These are phyloP conservation scores for Boletus mariae DNA, from an alignment of 1,284 basidiomycete genomes.

Conservation along the genomic window DNA sequence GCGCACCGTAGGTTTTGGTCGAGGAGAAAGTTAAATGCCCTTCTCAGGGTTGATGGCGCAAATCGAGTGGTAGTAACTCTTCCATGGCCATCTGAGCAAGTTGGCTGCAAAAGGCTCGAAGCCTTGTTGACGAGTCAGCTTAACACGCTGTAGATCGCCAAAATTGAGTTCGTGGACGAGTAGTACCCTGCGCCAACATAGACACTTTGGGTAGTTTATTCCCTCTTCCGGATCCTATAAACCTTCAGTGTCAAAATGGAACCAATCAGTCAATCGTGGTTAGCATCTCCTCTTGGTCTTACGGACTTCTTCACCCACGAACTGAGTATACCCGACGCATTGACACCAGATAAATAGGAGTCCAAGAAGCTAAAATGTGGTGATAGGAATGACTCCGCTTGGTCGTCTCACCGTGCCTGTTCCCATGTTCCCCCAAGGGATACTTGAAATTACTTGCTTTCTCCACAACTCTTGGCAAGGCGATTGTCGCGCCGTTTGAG, in stretches of 20 bases:
- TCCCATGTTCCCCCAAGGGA: conserved; percentile 21
- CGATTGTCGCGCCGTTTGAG: conserved; percentile 25
- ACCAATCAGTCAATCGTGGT: background rate
- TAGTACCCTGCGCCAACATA: too few relatives aligned
- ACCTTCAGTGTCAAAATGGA: background rate
- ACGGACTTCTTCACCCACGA: background rate
- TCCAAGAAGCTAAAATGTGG: background rate
- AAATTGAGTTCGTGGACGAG: too few relatives aligned
- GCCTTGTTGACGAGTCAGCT: too few relatives aligned
- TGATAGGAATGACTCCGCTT: background rate
- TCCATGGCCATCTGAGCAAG: too few relatives aligned
- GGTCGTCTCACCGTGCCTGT: conserved; percentile 17
- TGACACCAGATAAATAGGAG: background rate
- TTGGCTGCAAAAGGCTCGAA: too few relatives aligned
- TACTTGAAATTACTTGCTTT: conserved; percentile 4
- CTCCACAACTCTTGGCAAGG: conserved; percentile 15
- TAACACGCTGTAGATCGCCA: too few relatives aligned
- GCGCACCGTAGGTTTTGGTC: too few relatives aligned
- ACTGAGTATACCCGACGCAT: background rate
- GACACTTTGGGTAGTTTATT: too few relatives aligned
- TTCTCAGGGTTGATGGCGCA: too few relatives aligned
- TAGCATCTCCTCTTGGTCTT: background rate
- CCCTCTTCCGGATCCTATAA: background rate
- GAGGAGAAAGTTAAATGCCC: too few relatives aligned
- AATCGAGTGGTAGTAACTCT: too few relatives aligned